These are phyloP conservation scores for Choiromyces venosus DNA, from an alignment of 495 filamentous ascomycete species.

Conservation along the genomic window DNA sequence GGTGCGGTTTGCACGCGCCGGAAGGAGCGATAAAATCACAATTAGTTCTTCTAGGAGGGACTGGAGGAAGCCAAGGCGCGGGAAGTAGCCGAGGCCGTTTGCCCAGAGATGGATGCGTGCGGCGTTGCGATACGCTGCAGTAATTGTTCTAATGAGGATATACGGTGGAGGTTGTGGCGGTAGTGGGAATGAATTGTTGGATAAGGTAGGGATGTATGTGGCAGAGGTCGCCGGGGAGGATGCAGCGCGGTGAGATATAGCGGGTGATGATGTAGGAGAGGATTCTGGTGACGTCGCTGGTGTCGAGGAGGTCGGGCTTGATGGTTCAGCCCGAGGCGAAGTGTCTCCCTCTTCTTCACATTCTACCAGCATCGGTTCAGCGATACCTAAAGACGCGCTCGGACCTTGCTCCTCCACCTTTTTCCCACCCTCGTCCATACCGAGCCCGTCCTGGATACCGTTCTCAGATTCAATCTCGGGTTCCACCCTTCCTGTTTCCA, in stretches of 20 bases:
- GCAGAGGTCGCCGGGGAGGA: background rate
- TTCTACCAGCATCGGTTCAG: too few relatives aligned
- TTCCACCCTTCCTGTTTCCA: too few relatives aligned
- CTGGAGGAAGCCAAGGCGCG: conserved; percentile 32
- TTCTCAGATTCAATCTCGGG: conserved; percentile 24
- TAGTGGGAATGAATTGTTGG: background rate
- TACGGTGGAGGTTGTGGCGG: conserved; percentile 3
- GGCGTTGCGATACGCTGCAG: conserved; percentile 30
- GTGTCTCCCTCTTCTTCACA: too few relatives aligned
- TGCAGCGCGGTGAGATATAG: background rate
- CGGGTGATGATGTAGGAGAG: background rate
- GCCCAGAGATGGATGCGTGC: conserved; percentile 35
- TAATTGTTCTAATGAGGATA: conserved; percentile 23
- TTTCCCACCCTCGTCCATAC: too few relatives aligned
- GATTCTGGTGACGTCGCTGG: background rate
- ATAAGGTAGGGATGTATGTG: background rate
- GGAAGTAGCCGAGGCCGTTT: conserved; percentile 32
- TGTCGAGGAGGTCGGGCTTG: conserved; percentile 7
- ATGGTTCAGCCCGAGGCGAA: background rate
- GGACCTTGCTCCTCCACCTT: conserved; percentile 7
- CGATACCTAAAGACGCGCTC: background rate
- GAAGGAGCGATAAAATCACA: conserved; percentile 20
- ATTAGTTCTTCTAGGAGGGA: conserved; percentile 28
- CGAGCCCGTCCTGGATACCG: background rate
- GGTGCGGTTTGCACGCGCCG: conserved; percentile 11